phyloP scores from a whole-genome alignment of 352 stramenopile species.

The Globisporangium paddicum region DNA sequence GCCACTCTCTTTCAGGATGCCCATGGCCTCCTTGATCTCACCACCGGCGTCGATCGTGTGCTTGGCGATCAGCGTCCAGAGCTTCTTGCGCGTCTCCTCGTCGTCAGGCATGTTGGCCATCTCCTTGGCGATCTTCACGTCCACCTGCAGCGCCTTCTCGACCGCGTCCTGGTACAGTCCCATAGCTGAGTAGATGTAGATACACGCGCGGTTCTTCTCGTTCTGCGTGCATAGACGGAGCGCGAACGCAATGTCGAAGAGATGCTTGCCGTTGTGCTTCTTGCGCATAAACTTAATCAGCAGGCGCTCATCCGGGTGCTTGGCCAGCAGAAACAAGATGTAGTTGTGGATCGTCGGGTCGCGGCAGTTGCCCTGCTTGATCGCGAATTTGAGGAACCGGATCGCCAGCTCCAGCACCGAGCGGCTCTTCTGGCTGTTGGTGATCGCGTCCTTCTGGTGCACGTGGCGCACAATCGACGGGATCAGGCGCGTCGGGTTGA shows the following conservation, averaged over 20 bases:
- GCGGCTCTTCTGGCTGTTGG: constrained; percentile 49
- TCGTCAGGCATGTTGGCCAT: constrained; percentile 90
- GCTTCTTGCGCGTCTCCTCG: constrained; percentile 86
- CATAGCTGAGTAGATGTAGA: constrained; percentile 95
- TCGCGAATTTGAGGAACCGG: constrained; percentile 91
- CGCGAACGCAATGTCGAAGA: constrained; percentile 92
- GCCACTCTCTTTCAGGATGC: constrained; percentile 82
- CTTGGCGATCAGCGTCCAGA: constrained; percentile 93
- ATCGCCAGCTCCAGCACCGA: constrained; percentile 88
- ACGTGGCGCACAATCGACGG: constrained; percentile 90
- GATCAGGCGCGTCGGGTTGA: constrained; percentile 91
- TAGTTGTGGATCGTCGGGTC: constrained; percentile 93
- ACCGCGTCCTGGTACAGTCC: constrained; percentile 91
- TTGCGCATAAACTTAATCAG: constrained; percentile 91
- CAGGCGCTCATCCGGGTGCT: constrained; percentile 84
- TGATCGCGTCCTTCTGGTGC: constrained; percentile 56
- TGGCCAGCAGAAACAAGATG: constrained; percentile 86
- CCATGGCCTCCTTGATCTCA: constrained; percentile 83
- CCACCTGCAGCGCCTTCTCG: constrained; percentile 86
- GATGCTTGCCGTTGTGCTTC: constrained; percentile 78
- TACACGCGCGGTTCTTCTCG: constrained; percentile 90
- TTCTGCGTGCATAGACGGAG: constrained; percentile 90
- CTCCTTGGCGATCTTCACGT: constrained; percentile 92
- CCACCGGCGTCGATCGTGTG: constrained; percentile 88
- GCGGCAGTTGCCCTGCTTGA: constrained; percentile 85